Percentiles rank a stretch among this genome's conserved stretches.
Conservation (phyloP, 1,284 basidiomycete species). For the Xanthoconium separans region DNA sequence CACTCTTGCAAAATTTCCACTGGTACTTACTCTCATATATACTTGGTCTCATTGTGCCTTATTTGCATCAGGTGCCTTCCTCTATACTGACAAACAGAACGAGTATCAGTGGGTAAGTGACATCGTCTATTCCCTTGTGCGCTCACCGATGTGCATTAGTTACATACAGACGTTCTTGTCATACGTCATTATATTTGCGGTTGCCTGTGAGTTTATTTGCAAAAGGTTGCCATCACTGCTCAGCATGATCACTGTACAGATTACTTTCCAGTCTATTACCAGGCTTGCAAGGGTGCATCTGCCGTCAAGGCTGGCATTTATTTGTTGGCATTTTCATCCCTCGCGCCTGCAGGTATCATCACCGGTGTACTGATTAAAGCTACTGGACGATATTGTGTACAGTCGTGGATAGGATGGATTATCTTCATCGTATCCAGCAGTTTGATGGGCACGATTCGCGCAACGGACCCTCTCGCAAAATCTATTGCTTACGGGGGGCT, state of each 20-base stretch:
- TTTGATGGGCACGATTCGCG: conserved; percentile 4
- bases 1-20: conserved; percentile 9
- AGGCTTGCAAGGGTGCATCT: conserved; percentile 11
- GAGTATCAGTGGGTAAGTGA: conserved; percentile 14
- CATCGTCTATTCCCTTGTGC: not conserved
- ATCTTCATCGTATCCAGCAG: not conserved
- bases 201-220: conserved; percentile 2
- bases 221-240: not conserved
- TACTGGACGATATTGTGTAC: conserved; percentile 8
- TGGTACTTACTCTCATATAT: not conserved
- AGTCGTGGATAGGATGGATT: conserved; percentile 13
- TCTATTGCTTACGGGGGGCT: not conserved
- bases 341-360: not conserved
- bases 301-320: conserved; percentile 8
- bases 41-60: not conserved
- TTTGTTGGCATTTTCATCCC: not conserved
- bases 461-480: conserved; percentile 3
- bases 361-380: conserved; percentile 3
- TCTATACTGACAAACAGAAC: conserved; percentile 12
- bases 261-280: conserved; percentile 13
- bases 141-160: not conserved
- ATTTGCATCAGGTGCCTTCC: conserved; percentile 6
- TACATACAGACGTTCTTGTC: conserved; percentile 10
- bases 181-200: not conserved
- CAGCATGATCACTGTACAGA: not conserved